phyloP scores from a whole-genome alignment of 1,284 basidiomycete species.

The Irpex sp. region DNA sequence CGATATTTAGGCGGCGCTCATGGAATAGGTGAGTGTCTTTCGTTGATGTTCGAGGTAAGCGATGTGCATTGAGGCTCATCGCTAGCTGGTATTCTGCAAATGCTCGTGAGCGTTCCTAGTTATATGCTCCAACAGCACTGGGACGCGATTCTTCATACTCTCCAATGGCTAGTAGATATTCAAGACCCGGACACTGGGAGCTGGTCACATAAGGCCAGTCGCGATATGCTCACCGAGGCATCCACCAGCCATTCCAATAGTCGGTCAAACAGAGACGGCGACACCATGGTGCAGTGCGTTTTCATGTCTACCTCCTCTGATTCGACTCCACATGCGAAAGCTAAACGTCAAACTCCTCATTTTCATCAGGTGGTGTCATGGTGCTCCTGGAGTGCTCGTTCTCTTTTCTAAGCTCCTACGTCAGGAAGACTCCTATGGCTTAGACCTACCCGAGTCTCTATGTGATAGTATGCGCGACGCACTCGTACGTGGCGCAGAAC shows the following conservation, averaged over 20 bases:
- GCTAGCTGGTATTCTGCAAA: slow-evolving; percentile 46
- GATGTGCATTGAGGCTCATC: neutral
- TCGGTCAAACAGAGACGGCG: slow-evolving; percentile 8
- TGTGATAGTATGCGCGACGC: slow-evolving; percentile 25
- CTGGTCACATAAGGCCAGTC: slow-evolving; percentile 42
- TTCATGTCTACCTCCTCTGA: neutral
- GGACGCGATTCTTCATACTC: slow-evolving; percentile 34
- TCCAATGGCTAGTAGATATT: slow-evolving; percentile 40
- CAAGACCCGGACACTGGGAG: slow-evolving; percentile 41
- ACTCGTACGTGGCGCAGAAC: slow-evolving; percentile 31
- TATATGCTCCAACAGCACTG: slow-evolving; percentile 33
- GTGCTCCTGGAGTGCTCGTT: slow-evolving; percentile 44
- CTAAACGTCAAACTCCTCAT: neutral
- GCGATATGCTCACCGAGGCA: slow-evolving; percentile 13
- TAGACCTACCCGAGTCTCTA: slow-evolving; percentile 16
- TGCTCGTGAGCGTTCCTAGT: slow-evolving; percentile 38
- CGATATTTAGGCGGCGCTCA: slow-evolving; percentile 51
- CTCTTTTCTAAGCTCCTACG: slow-evolving; percentile 37
- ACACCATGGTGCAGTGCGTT: slow-evolving; percentile 43
- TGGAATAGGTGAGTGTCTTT: slow-evolving; percentile 40
- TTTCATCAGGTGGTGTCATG: slow-evolving; percentile 47
- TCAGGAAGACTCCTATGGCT: slow-evolving; percentile 7
- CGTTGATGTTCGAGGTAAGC: neutral
- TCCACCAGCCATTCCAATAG: slow-evolving; percentile 11
- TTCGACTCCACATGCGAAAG: neutral